Base-by-base conservation (phyloP, 148 eudicot genomes). In the Drosera capensis region DNA sequence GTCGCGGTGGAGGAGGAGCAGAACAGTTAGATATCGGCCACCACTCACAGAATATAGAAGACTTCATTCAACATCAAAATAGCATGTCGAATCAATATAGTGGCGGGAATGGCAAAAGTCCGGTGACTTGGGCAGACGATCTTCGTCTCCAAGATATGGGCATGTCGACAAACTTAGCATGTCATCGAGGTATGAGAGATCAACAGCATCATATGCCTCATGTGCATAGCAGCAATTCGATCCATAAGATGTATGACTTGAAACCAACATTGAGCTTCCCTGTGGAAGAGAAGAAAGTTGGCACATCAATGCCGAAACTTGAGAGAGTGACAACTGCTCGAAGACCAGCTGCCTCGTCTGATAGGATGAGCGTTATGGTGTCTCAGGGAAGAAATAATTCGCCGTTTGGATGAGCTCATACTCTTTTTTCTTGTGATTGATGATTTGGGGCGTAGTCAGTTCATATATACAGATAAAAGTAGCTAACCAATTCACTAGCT, bases 81-180 rank as follows among this genome's bases (percentile, higher is more conserved):
- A 78, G 71, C 46, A 68, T 78, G 52, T 56, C 72, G 8, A 69
- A 51, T 42, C 61, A 71, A 3, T 66, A 65, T 23, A 46, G 30
- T 5, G 36, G 52, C 13, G n/a, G n/a, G n/a, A 55, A 54, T 29
- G 75, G 82, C 0, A 77, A 74, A 51, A 71, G 73, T 46, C 88
- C 90, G 14, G 30, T 87, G 25, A 56, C 73, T 14, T 75, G 80
- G 75, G 38, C 71, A 0, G 71, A 68, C 11, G 81, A 82, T 48
- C 71, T 81, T 14, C 67, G 79, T 1, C 64, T 73, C 15, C 88
- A 74, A 38, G 81, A 75, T 15, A 36, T 78, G 20, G 85, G 71
- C 1, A 31, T 22, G 22, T 20, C 54, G 19, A 25, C 57, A 14
- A 15, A 58, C 5, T 35, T 49, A 9, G 14, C 39, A 11, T 41